Conservation (phyloP, 2,329 filamentous ascomycete species). For the Neonectria coccinea region DNA sequence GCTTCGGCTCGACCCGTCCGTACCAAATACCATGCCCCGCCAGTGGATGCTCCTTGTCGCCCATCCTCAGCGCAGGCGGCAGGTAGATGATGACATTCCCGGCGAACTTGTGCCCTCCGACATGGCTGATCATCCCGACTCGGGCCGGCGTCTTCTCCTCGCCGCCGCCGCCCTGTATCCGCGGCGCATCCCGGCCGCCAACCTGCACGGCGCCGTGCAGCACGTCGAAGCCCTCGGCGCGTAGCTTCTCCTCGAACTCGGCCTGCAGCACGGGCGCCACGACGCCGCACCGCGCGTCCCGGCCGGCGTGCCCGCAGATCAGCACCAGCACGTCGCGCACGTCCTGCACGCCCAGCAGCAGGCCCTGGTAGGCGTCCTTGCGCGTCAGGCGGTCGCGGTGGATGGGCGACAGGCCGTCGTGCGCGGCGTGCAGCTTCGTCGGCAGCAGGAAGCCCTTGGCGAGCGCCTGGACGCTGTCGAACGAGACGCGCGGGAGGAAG, state of each 20-base stretch:
- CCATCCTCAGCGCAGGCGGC: slow-evolving; percentile 64
- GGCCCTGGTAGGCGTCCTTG: slow-evolving; percentile 64
- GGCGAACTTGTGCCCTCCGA: slow-evolving; percentile 87
- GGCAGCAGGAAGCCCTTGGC: slow-evolving; percentile 76
- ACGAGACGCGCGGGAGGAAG: slow-evolving; percentile 72
- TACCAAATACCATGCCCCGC: slow-evolving; percentile 85
- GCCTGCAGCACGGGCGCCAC: slow-evolving; percentile 78
- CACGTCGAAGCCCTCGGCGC: slow-evolving; percentile 61
- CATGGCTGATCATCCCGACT: slow-evolving; percentile 80
- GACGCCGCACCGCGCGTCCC: slow-evolving; percentile 85
- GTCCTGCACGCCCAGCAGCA: slow-evolving; percentile 68
- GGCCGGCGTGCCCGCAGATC: slow-evolving; percentile 86
- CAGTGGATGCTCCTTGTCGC: slow-evolving; percentile 65
- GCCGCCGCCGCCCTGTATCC: slow-evolving; percentile 36
- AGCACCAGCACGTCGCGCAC: slow-evolving; percentile 79
- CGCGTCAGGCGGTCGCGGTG: slow-evolving; percentile 64
- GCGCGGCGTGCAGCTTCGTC: slow-evolving; percentile 68
- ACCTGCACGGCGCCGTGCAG: slow-evolving; percentile 59
- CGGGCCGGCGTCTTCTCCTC: slow-evolving; percentile 59
- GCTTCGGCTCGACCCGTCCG: slow-evolving; percentile 78
- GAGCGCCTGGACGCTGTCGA: slow-evolving; percentile 66
- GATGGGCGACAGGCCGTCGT: slow-evolving; percentile 69
- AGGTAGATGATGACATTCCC: slow-evolving; percentile 87
- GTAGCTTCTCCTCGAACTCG: slow-evolving; percentile 75
- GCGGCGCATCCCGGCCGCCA: slow-evolving; percentile 14